Percentiles rank a stretch among this genome's conserved stretches.
Evolutionary conservation across 139 green algal genomes (phyloP).

Genomic region (Spirogloea muscicola): DNA sequence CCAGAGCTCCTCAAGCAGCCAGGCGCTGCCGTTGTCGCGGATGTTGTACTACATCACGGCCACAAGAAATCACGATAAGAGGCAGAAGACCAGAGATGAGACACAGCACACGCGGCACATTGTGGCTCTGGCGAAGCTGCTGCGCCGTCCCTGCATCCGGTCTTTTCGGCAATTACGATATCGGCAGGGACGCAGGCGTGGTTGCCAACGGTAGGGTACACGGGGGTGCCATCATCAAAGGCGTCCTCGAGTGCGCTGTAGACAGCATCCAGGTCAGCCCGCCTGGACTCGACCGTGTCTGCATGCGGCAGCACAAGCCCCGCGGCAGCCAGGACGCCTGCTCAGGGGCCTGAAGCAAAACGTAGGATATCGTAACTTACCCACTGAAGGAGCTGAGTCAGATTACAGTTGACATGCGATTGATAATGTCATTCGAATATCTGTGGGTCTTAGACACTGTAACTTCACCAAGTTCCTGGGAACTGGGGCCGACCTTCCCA

Average conservation of each 20-base stretch:
- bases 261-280: neutral
- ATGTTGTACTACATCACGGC: no score
- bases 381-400: neutral
- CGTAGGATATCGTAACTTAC: neutral
- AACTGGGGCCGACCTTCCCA: constrained; percentile 28
- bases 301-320: neutral
- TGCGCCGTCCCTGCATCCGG: no score
- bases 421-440: neutral
- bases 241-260: constrained; percentile 12
- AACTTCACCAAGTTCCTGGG: neutral
- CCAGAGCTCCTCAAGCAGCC: constrained; percentile 14
- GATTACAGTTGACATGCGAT: neutral
- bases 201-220: constrained; percentile 37
- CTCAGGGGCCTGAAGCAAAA: neutral
- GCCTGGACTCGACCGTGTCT: constrained; percentile 17
- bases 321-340: neutral
- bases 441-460: neutral
- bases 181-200: constrained; percentile 24
- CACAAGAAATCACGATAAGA: no score
- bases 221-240: neutral
- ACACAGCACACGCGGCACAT: no score
- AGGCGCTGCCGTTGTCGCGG: neutral
- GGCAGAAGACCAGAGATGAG: no score
- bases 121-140: no score
- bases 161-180: no score